Base-by-base conservation (phyloP, 805 yeast species). In the Lipomyces spencermartinsiae region DNA sequence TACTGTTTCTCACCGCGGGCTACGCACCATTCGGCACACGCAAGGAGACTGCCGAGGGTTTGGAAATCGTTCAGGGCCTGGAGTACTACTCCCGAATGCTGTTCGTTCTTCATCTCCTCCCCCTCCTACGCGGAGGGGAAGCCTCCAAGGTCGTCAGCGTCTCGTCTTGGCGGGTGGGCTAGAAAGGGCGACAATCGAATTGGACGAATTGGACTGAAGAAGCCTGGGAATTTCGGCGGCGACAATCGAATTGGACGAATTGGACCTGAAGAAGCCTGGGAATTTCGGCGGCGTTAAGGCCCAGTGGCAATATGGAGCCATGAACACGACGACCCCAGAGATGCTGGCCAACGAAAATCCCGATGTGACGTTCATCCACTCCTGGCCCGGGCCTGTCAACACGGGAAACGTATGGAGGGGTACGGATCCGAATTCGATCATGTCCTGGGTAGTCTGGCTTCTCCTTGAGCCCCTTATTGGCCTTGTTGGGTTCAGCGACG, bases 101-200 rank as follows among this genome's bases (percentile, higher is more conserved):
- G 56, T 51, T 51, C 56, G 56, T 51, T 51, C 56, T 51, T 22
- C 56, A 51, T 51, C 56, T 51, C 12, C 56, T 51, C 56, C 56
- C 56, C 56, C 56, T 51, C 56, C 56, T 51, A 2, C 31, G 56
- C 56, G 56, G 8, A 51, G 56, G 12, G 56, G 56, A 51, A 51
- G 56, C 56, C 56, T 12, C 56, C 56, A 51, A 51, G 56, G 56
- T 51, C 56, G 56, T 51, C 56, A 51, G 56, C 56, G 56, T 51
- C 12, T 1, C 1, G 56, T n/a, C n/a, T n/a, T n/a, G n/a, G 56
- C 31, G 56, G 56, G 56, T 51, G 56, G 56, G 56, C 9, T 1
- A 14, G 56, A 51, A 12, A 51, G 56, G 56, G 56, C 56, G 14
- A 51, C 56, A 8, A 51, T 51, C 56, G 56, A 51, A 7, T 51